phyloP scores from a whole-genome alignment of 2,329 filamentous ascomycete genomes.

The Colletotrichum sp. region DNA sequence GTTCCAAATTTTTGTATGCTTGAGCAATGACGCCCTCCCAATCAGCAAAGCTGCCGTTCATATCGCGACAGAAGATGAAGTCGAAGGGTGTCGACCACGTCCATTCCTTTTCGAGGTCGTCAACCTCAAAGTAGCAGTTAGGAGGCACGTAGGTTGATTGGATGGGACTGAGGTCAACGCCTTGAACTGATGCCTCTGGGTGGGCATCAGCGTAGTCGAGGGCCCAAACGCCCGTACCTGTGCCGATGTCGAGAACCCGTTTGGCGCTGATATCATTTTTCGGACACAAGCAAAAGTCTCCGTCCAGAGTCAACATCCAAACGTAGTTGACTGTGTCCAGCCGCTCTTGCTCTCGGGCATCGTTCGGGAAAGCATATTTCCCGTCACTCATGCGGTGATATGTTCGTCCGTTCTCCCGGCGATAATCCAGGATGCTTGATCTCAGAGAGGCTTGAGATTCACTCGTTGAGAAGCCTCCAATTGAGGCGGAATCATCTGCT shows the following conservation, averaged over 20 bases:
- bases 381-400: neutral
- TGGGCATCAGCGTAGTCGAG: neutral
- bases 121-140: constrained; percentile 43
- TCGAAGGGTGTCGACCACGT: constrained; percentile 50
- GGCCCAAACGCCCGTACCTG: neutral
- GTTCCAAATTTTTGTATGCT: constrained; percentile 30
- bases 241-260: constrained; percentile 22
- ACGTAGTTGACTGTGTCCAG: neutral
- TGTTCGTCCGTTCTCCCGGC: neutral
- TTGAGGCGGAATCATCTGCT: no score
- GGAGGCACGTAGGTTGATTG: constrained; percentile 30
- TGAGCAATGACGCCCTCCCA: constrained; percentile 57
- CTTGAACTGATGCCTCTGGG: neutral
- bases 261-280: neutral
- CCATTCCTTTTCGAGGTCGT: constrained; percentile 36
- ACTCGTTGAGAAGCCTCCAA: no score
- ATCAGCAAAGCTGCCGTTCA: constrained; percentile 58
- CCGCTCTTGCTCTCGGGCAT: neutral
- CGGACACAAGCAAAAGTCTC: constrained; percentile 32
- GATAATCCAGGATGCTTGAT: neutral
- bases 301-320: neutral
- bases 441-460: neutral
- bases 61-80: constrained; percentile 61
- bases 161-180: neutral
- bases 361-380: constrained; percentile 25